Evolutionary conservation across 2,329 filamentous ascomycete genomes (phyloP), one percentile per base, ranked within the genome.

Genomic region (Balansia obtecta): DNA sequence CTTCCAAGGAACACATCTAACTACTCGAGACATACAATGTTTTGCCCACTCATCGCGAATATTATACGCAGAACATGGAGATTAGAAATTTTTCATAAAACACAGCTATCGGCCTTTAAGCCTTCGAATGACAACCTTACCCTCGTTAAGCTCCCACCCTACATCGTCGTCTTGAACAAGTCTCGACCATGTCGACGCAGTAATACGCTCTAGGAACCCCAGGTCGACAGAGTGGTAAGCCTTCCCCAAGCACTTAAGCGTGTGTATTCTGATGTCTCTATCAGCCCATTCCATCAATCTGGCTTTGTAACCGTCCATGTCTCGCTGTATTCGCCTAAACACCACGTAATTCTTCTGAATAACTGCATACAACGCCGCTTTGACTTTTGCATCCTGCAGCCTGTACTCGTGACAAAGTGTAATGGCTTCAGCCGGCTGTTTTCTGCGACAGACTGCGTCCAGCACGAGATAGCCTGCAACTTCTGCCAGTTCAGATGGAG

Each of bases 401-500:
- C 65, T 65, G 64, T 86, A 85, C 22, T 68, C 64, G 48, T 77
- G 70, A 50, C 82, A 78, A 50, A 89, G 69, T 2, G 77, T 72
- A 61, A 85, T 88, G 1, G 91, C 93, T 50, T 84, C 80, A 1
- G 77, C 74, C 27, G 95, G 69, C 56, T 95, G 80, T 12, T 79
- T 75, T 56, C 90, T 82, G 22, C 93, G 82, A 63, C 93, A 97
- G 6, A 89, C 89, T 40, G 89, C 78, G 67, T 98, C 93, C 27
- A 98, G 77, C 46, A 96, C 81, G 27, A 88, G 75, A 60, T 95
- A 95, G 33, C 80, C 79, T 2, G 82, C 79, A 48, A 94, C 85
- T 60, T 97, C 93, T 46, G 83, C 79, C 4, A 88, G 68, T 61
- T 95, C 89, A 6, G 84, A 73, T 2, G 74, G 71, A 0, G 85